These are phyloP conservation scores for Pichia paraexigua DNA, from an alignment of 805 yeast genomes.

Conservation along the genomic window DNA sequence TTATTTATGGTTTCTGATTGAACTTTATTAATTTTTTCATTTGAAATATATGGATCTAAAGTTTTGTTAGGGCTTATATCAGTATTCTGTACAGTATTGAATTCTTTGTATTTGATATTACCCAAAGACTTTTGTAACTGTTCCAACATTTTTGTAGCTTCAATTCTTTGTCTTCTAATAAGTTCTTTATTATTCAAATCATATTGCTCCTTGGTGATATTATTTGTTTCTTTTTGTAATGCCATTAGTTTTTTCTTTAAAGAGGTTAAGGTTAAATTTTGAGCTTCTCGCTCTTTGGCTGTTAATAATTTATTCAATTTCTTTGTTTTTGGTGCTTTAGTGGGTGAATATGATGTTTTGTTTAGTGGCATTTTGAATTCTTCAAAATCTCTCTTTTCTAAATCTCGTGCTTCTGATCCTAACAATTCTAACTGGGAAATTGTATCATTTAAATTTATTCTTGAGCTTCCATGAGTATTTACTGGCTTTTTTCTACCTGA, in stretches of 20 bases:
- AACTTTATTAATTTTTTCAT: slow-evolving; percentile 9
- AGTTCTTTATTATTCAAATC: slow-evolving; percentile 41
- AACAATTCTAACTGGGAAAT: neutral
- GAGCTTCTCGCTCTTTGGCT: slow-evolving; percentile 33
- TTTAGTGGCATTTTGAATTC: slow-evolving; percentile 27
- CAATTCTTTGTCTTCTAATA: slow-evolving; percentile 49
- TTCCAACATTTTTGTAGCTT: slow-evolving; percentile 64
- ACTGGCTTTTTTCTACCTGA: neutral
- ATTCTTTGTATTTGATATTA: slow-evolving; percentile 16
- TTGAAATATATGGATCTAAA: slow-evolving; percentile 22
- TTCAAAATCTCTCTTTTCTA: slow-evolving; percentile 79
- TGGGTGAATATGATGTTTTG: slow-evolving; percentile 1
- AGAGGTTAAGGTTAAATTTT: slow-evolving; percentile 45
- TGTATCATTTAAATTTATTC: slow-evolving; percentile 2
- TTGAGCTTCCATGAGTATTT: slow-evolving; percentile 1
- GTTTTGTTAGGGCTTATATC: slow-evolving; percentile 14
- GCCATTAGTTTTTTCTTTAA: slow-evolving; percentile 51
- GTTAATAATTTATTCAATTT: neutral
- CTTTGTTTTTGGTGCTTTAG: neutral
- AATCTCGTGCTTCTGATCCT: slow-evolving; percentile 58
- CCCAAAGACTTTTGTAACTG: slow-evolving; percentile 47
- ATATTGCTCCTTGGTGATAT: slow-evolving; percentile 58
- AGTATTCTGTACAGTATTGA: slow-evolving; percentile 4
- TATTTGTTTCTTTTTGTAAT: slow-evolving; percentile 69
- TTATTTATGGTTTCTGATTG: slow-evolving; percentile 15